Percentiles rank a stretch among this genome's conserved stretches.
phyloP scores from a whole-genome alignment of 495 filamentous ascomycete genomes.

The Pyrenula aspistea region DNA sequence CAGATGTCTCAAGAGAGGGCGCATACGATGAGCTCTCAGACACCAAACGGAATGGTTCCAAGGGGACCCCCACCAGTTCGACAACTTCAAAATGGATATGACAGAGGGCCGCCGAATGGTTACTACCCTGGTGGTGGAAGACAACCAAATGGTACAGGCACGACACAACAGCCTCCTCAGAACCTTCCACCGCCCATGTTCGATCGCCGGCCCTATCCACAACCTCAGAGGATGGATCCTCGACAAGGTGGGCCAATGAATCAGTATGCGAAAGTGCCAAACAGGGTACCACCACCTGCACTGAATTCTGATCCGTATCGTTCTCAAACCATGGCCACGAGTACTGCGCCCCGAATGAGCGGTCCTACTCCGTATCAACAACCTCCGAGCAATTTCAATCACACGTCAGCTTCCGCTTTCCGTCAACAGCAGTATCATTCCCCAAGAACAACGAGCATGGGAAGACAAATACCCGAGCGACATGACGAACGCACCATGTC shows the following conservation, averaged over 20 bases:
- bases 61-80: slow-evolving; percentile 46
- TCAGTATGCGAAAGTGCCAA: slow-evolving; percentile 34
- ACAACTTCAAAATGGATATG: slow-evolving; percentile 41
- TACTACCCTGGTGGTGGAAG: slow-evolving; percentile 18
- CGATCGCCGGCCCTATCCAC: slow-evolving; percentile 48
- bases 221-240: slow-evolving; percentile 59
- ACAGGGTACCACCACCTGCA: slow-evolving; percentile 49
- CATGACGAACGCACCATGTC: slow-evolving; percentile 94
- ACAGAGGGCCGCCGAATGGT: slow-evolving; percentile 24
- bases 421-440: slow-evolving; percentile 59
- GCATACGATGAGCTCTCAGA: slow-evolving; percentile 73
- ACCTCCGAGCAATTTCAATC: slow-evolving; percentile 53
- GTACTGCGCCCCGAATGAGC: slow-evolving; percentile 27
- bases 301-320: slow-evolving; percentile 76
- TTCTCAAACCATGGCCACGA: slow-evolving; percentile 73
- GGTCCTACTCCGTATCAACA: slow-evolving; percentile 54
- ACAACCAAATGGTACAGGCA: slow-evolving; percentile 39
- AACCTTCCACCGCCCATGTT: slow-evolving; percentile 51
- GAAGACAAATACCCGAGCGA: slow-evolving; percentile 78
- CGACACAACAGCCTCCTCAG: slow-evolving; percentile 51
- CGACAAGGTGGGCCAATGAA: slow-evolving; percentile 47
- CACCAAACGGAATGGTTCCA: slow-evolving; percentile 26
- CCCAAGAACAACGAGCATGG: slow-evolving; percentile 79
- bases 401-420: slow-evolving; percentile 58
- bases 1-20: slow-evolving; percentile 54